phyloP scores from a whole-genome alignment of 2,329 filamentous ascomycete genomes.

The Pyricularia sp. region DNA sequence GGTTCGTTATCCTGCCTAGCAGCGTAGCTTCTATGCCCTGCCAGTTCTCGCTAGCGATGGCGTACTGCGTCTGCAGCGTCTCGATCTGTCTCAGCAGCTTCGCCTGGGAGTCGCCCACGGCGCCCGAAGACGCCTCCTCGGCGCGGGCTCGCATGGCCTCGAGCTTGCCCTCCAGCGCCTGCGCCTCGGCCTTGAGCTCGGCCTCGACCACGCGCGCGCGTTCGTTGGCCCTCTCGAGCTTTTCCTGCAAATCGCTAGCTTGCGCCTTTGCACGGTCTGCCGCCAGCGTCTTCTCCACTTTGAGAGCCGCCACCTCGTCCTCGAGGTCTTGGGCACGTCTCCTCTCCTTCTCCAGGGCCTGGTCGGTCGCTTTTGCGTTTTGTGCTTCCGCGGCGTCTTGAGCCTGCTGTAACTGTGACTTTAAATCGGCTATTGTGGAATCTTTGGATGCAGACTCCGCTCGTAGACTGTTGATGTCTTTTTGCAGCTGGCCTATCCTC shows the following conservation, averaged over 20 bases:
- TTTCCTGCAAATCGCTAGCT: constrained; percentile 58
- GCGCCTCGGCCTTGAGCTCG: constrained; percentile 66
- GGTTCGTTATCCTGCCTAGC: constrained; percentile 56
- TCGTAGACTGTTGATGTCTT: constrained; percentile 36
- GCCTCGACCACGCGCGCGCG: constrained; percentile 54
- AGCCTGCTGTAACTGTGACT: constrained; percentile 54
- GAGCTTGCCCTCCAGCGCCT: constrained; percentile 74
- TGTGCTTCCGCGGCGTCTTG: constrained; percentile 52
- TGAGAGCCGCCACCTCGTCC: constrained; percentile 48
- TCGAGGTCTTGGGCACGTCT: constrained; percentile 37
- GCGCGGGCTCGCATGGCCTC: constrained; percentile 74
- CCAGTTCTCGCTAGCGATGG: constrained; percentile 92
- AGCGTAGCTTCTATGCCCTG: constrained; percentile 86
- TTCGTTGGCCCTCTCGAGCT: constrained; percentile 59
- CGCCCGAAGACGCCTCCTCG: constrained; percentile 79
- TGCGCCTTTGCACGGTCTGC: constrained; percentile 55
- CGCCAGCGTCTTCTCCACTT: constrained; percentile 64
- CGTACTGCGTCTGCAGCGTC: constrained; percentile 88
- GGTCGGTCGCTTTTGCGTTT: constrained; percentile 52
- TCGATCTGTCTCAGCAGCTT: constrained; percentile 91
- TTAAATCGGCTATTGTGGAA: constrained; percentile 53
- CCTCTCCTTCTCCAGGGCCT: constrained; percentile 55
- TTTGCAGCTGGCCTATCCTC: constrained; percentile 44
- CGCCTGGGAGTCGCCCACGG: constrained; percentile 68
- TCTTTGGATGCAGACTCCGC: constrained; percentile 51